A percentile compares a stretch with the other conserved stretches of the same genome.
Conservation (phyloP, 140 eudicot genomes). For the Bidens hawaiensis region DNA sequence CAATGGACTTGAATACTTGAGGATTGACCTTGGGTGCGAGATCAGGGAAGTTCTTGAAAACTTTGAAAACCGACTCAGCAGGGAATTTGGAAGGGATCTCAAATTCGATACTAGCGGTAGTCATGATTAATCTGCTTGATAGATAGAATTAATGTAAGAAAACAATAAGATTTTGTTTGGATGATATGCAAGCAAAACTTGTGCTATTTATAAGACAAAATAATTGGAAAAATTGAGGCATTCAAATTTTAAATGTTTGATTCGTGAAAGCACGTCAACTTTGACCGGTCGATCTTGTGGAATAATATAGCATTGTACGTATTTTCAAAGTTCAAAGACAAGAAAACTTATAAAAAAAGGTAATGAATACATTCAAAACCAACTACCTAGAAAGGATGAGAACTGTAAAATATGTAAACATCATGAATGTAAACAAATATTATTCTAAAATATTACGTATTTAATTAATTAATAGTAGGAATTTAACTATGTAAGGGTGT, state of each 20-base stretch:
- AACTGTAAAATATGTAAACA: no score
- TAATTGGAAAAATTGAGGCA: not conserved
- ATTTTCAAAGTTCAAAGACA: not conserved
- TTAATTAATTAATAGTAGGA: no score
- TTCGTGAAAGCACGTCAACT: not conserved
- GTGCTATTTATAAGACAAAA: not conserved
- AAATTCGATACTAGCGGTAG: slow-evolving; percentile 4
- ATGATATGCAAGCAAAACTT: not conserved
- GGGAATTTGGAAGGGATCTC: slow-evolving; percentile 12
- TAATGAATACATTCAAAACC: not conserved
- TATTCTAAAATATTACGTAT: no score
- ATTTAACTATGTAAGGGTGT: no score
- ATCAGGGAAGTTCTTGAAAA: slow-evolving; percentile 1
- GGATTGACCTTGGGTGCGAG: slow-evolving; percentile 29
- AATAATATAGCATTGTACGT: not conserved
- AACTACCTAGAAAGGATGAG: no score
- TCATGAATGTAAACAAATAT: no score
- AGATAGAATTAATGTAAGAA: not conserved
- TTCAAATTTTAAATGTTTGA: not conserved
- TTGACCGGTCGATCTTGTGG: not conserved
- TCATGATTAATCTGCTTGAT: not conserved
- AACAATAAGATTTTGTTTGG: not conserved
- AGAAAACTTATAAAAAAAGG: not conserved
- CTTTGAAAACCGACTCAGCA: slow-evolving; percentile 18
- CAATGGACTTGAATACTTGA: slow-evolving; percentile 17